Evolutionary conservation across 805 yeast genomes (phyloP), one percentile per base, ranked within the genome.

Genomic region (Grigorovia transvaalensis): DNA sequence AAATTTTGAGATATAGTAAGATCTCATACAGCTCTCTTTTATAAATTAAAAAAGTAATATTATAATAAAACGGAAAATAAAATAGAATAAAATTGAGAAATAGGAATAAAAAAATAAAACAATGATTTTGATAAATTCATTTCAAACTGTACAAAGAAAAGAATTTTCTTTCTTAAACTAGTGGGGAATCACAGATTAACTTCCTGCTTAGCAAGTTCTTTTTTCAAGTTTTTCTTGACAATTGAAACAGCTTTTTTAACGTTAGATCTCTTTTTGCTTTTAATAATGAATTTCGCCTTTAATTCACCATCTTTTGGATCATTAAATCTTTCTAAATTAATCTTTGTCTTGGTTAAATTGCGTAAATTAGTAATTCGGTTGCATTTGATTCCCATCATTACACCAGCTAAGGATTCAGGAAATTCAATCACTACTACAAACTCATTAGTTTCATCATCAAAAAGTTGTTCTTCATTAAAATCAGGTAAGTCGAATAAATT

Each of bases 341-440:
- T 86, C 41, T 80, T 77, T 41, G 95, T 88, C 29, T 88, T 88
- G 44, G 88, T 79, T 30, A 76, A 75, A 57, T 84, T 80, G 58
- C 96, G 76, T 48, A 88, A 84, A 54, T 88, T 95, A 66, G 85
- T 90, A 58, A 88, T 88, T 68, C 93, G 78, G 23, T 85, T 71
- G 35, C 96, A 96, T 54, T 81, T 81, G 57, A 82, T 82, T 54
- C 96, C 96, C 62, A 88, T 87, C 52, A 89, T 74, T 47, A 95
- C 90, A 43, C 96, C 96, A 47, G 88, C 95, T 69, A 82, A 79
- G 53, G 83, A 85, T 55, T 84, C 81, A 29, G 93, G 87, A 64
- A 87, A 83, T 35, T 54, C 47, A 9, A 59, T 50, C 4, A 57
- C 55, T 2, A 48, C 47, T 7, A 47, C 27, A 38, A 29, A 49